A percentile compares a stretch with the other conserved stretches of the same genome.
These are phyloP conservation scores for Cyberlindnera mississippiensis DNA, from an alignment of 805 yeast species.

Conservation along the genomic window DNA sequence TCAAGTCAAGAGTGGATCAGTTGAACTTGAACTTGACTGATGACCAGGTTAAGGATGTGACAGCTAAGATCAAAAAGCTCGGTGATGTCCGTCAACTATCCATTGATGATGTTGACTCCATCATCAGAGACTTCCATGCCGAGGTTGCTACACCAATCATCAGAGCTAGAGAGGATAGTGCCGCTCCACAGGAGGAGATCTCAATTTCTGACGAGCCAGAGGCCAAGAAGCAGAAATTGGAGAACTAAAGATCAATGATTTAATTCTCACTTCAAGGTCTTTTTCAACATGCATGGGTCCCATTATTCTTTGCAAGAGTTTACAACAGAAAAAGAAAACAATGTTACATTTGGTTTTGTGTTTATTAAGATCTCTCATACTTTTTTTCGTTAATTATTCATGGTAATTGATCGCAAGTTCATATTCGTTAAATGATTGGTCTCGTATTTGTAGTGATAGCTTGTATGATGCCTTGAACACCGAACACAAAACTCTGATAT, in stretches of 20 bases:
- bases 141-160: constrained; percentile 56
- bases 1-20: constrained; percentile 97
- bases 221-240: constrained; percentile 30
- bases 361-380: neutral
- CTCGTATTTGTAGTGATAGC: too few relatives aligned
- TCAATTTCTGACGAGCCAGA: constrained; percentile 26
- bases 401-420: too few relatives aligned
- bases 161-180: constrained; percentile 22
- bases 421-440: too few relatives aligned
- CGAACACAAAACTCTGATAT: too few relatives aligned
- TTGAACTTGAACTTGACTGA: constrained; percentile 85
- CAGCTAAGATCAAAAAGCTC: constrained; percentile 84
- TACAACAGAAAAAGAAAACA: neutral
- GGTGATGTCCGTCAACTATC: constrained; percentile 94
- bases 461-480: too few relatives aligned
- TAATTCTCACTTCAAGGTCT: neutral
- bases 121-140: constrained; percentile 89
- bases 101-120: constrained; percentile 96
- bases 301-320: constrained; percentile 1
- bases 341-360: constrained; percentile 4
- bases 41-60: constrained; percentile 92
- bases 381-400: neutral
- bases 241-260: constrained; percentile 11
- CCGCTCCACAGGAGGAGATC: constrained; percentile 21
- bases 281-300: constrained; percentile 1